Base-by-base conservation (phyloP, 495 filamentous ascomycete genomes). In the Penicillium nucicola region DNA sequence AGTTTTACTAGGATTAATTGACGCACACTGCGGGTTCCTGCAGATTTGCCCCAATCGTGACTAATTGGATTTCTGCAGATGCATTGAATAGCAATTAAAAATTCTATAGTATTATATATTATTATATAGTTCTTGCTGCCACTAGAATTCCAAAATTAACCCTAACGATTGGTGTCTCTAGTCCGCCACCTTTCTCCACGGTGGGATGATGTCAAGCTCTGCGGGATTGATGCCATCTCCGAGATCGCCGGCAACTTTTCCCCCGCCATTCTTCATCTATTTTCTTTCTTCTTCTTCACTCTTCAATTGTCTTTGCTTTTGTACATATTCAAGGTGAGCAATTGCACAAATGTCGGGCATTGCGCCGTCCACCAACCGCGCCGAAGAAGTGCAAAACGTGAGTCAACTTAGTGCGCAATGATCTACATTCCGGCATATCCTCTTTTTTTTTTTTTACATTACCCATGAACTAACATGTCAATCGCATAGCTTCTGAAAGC, bases 401-500 rank as follows among this genome's bases (percentile, higher is more conserved):
- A 71, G 73, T 71, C 53, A 43, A 25, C 18, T 45, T 15, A 32
- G 19, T 11, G 12, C 15, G 45, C 31, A 39, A 33, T 42, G 43
- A 46, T 56, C 22, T 35, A 11, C 49, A 53, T 18, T 22, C 28
- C 35, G 11, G 31, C 36, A 4, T 32, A 40, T 12, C 30, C 17
- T 48, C 28, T 48, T 37, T 20, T 18, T n/a, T n/a, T n/a, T n/a
- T n/a, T n/a, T n/a, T n/a, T n/a, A n/a, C 1, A 30, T 43, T 32
- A 20, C 28, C 14, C 5, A 20, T 36, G 9, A 10, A 45, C 15
- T 44, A 32, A 52, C 30, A n/a, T 45, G 34, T 19, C 6, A 18
- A n/a, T 13, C 22, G 25, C 1, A 28, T 53, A 92, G 90, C 79
- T 93, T 28, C 72, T 95, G 10, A 77, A 77, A 52, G 82, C 88